Percentiles rank a stretch among this genome's conserved stretches.
Conservation (phyloP, 2,329 filamentous ascomycete species). For the Pyrenochaeta sp. region DNA sequence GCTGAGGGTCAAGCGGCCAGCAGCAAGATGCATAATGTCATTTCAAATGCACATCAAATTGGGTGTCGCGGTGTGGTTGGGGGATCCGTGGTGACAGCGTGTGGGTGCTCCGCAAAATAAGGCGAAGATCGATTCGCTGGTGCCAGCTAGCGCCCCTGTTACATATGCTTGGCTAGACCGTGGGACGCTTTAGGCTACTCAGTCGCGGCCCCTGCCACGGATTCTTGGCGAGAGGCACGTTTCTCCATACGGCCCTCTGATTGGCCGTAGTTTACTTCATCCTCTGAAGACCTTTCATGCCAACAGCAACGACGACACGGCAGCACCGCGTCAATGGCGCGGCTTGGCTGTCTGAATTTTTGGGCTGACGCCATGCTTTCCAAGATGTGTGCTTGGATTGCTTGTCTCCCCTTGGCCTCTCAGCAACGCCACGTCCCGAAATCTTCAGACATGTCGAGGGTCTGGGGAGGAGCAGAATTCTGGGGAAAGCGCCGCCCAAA, state of each 20-base stretch:
- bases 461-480: neutral
- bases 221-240: too few species aligned
- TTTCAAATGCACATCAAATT: neutral
- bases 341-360: neutral
- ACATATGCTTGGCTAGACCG: slow-evolving; percentile 3
- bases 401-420: slow-evolving; percentile 28
- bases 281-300: slow-evolving; percentile 5
- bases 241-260: slow-evolving; percentile 7
- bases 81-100: neutral
- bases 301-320: slow-evolving; percentile 6
- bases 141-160: slow-evolving; percentile 6
- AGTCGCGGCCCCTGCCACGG: too few species aligned
- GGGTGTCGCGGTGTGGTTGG: neutral
- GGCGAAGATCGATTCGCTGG: slow-evolving; percentile 1
- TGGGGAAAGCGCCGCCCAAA: slow-evolving; percentile 7
- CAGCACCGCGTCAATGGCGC: slow-evolving; percentile 10
- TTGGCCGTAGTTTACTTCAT: slow-evolving; percentile 23
- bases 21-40: slow-evolving; percentile 6
- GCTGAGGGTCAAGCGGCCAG: neutral
- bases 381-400: slow-evolving; percentile 17
- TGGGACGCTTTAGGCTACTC: slow-evolving; percentile 17
- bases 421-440: slow-evolving; percentile 14
- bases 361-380: slow-evolving; percentile 10
- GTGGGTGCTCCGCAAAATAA: neutral
- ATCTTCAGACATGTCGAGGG: neutral